These are phyloP conservation scores for Suillus weaverae DNA, from an alignment of 768 basidiomycete species.

Conservation along the genomic window DNA sequence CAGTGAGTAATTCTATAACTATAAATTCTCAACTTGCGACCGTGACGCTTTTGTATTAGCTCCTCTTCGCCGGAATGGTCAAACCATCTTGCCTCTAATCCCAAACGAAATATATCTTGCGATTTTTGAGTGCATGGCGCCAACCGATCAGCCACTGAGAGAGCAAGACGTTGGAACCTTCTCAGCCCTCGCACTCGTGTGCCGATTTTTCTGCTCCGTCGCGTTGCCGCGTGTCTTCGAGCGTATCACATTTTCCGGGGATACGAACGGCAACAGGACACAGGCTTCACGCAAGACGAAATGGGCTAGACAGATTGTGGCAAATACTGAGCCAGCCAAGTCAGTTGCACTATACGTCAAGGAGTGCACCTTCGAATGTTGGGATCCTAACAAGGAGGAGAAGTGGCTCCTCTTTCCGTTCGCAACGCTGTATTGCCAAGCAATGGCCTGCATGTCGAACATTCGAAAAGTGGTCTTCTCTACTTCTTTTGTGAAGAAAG, in stretches of 20 bases:
- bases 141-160: conserved; percentile 13
- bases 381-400: background rate
- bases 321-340: conserved; percentile 26
- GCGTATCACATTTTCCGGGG: conserved; percentile 23
- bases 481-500: conserved; percentile 8
- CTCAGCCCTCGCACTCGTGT: conserved; percentile 38
- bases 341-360: conserved; percentile 33
- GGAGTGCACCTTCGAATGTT: conserved; percentile 15
- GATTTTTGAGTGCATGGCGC: conserved; percentile 38
- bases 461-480: conserved; percentile 17
- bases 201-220: conserved; percentile 42
- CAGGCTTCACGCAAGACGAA: background rate
- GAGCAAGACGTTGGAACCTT: conserved; percentile 14
- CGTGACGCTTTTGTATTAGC: conserved; percentile 16
- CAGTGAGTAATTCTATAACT: background rate
- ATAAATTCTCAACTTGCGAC: background rate
- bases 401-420: conserved; percentile 9
- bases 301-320: conserved; percentile 31
- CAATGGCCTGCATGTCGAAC: conserved; percentile 19
- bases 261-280: conserved; percentile 17
- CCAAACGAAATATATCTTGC: conserved; percentile 46
- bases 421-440: conserved; percentile 2
- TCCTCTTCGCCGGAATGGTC: conserved; percentile 22
- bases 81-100: conserved; percentile 28
- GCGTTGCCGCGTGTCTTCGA: conserved; percentile 43